A percentile compares a stretch with the other conserved stretches of the same genome.
phyloP scores from a whole-genome alignment of 164 flowering plant genomes.

The Sextonia rubra region DNA sequence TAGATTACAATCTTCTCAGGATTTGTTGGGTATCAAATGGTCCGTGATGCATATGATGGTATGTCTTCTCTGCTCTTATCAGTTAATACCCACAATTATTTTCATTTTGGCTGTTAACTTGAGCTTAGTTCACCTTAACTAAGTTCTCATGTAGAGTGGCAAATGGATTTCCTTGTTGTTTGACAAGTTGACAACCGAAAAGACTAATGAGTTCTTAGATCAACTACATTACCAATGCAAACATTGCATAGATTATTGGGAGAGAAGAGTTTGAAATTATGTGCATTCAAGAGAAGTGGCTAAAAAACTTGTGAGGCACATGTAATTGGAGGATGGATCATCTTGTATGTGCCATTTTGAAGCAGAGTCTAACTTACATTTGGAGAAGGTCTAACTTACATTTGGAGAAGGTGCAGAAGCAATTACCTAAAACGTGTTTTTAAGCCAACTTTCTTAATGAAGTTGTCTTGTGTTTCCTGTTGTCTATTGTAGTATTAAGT shows the following conservation, averaged over 20 bases:
- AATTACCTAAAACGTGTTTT: background rate
- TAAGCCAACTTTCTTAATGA: background rate
- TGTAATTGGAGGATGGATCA: background rate
- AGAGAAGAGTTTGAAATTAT: background rate
- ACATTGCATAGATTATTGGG: background rate
- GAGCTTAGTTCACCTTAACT: background rate
- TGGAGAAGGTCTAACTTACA: background rate
- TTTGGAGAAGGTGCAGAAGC: background rate
- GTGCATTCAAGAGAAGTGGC: background rate
- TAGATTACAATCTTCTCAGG: slow-evolving; percentile 99
- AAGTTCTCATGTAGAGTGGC: background rate
- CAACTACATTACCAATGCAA: background rate
- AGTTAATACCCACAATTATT: background rate
- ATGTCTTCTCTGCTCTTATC: slow-evolving; percentile 5
- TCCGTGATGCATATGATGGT: slow-evolving; percentile 98
- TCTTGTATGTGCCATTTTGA: background rate
- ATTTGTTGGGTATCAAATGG: slow-evolving; percentile 98
- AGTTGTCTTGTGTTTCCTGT: background rate
- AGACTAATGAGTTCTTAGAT: background rate
- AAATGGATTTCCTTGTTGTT: background rate
- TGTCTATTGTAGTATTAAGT: background rate
- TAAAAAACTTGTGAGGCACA: background rate
- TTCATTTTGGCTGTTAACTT: background rate
- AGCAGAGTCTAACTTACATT: too few relatives aligned
- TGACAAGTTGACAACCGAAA: background rate